Percentiles rank a stretch among this genome's conserved stretches.
phyloP scores from a whole-genome alignment of 2,329 filamentous ascomycete genomes.

The Pseudogymnoascus sp. region DNA sequence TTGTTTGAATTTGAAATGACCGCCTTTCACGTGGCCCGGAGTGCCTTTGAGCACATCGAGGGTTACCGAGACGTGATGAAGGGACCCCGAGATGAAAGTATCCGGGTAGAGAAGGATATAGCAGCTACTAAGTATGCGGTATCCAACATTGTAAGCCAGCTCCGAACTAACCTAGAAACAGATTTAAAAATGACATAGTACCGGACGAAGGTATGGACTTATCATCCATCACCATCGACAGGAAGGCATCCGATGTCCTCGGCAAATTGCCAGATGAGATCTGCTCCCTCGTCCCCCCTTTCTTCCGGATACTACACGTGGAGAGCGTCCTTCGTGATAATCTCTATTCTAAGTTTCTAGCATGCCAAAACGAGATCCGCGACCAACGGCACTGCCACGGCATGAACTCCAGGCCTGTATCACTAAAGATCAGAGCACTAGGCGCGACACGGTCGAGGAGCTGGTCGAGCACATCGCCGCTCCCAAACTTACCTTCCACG shows the following conservation, averaged over 20 bases:
- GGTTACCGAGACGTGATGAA: constrained; percentile 13
- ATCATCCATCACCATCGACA: constrained; percentile 16
- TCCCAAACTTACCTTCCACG: constrained; percentile 36
- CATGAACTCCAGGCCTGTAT: constrained; percentile 17
- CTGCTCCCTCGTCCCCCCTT: constrained; percentile 25
- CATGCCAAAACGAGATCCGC: constrained; percentile 24
- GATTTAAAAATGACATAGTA: constrained; percentile 10
- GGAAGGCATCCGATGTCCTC: constrained; percentile 28
- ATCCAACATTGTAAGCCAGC: not conserved
- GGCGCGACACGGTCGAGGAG: constrained; percentile 23
- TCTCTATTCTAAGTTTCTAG: constrained; percentile 27
- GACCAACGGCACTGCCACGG: constrained; percentile 11
- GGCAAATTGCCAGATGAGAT: constrained; percentile 29
- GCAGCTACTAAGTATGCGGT: not conserved
- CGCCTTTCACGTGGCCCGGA: constrained; percentile 13
- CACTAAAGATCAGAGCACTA: not conserved
- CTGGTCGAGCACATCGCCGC: constrained; percentile 32
- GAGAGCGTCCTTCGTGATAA: constrained; percentile 33
- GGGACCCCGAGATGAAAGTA: not conserved
- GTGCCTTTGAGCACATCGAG: constrained; percentile 13
- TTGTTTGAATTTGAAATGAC: constrained; percentile 13
- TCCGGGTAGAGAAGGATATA: not conserved
- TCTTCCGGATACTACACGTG: constrained; percentile 33
- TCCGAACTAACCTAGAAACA: constrained; percentile 5
- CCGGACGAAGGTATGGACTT: constrained; percentile 17